A percentile compares a stretch with the other conserved stretches of the same genome.
Conservation (phyloP, 2,329 filamentous ascomycete genomes). For the Colletotrichum coccodes region DNA sequence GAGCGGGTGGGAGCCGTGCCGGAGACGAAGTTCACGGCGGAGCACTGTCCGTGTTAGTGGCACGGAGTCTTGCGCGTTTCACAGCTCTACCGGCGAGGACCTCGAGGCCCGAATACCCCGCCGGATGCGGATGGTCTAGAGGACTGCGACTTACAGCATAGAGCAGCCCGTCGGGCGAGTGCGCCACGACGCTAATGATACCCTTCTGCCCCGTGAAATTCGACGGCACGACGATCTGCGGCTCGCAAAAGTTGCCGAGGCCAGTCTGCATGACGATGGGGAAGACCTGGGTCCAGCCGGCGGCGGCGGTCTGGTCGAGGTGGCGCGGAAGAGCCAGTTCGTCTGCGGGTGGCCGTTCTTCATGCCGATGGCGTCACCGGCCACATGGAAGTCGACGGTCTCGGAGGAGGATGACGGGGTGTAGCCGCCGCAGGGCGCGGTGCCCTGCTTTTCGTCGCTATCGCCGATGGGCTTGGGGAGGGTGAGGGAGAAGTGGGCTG, state of each 20-base stretch:
- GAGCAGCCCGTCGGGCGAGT: conserved; percentile 65
- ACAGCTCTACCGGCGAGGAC: too few relatives aligned
- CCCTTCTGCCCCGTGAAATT: conserved; percentile 64
- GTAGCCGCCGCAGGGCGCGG: conserved; percentile 65
- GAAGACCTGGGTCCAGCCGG: conserved; percentile 65
- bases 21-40: conserved; percentile 65
- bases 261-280: conserved; percentile 65
- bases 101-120: too few relatives aligned
- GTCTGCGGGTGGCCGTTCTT: conserved; percentile 60
- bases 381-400: conserved; percentile 64
- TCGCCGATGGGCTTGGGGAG: conserved; percentile 58
- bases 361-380: conserved; percentile 62
- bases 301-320: conserved; percentile 57
- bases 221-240: conserved; percentile 57
- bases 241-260: conserved; percentile 64
- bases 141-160: conserved; percentile 58
- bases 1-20: conserved; percentile 44
- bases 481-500: conserved; percentile 65
- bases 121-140: too few relatives aligned
- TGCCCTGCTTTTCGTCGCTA: conserved; percentile 55
- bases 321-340: conserved; percentile 68
- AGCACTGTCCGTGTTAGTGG: conserved; percentile 54
- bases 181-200: conserved; percentile 61
- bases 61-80: too few relatives aligned
- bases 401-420: conserved; percentile 53